Evolutionary conservation across 1,139 yeast species (phyloP), one percentile per base, ranked within the genome.

Genomic region (Eremothecium sinecaudum): DNA sequence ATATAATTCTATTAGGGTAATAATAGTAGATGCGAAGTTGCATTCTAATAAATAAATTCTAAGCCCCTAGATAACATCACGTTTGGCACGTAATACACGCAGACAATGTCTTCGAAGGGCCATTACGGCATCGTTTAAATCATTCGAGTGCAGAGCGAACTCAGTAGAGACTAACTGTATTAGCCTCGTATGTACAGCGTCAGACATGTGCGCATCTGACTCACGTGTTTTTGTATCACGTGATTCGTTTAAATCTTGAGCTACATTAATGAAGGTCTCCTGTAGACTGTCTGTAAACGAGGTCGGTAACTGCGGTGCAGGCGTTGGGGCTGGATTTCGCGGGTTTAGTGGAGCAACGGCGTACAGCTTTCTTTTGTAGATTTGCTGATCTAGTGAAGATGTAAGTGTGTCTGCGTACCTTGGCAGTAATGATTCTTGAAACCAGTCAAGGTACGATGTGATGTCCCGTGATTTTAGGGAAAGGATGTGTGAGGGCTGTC

Each of bases 361-460:
- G 33, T 48, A 41, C 15, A 56, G 44, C 36, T 50, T 52, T 30
- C 53, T 44, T 23, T 38, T 40, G 15, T 55, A 57, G 29, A 56
- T 56, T 25, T 38, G 45, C 24, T 53, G 48, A 39, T 56, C 60
- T 24, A 55, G 44, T 7, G 44, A 41, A 15, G 43, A 27, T 16
- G 26, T 35, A 4, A 35, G 42, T 11, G 29, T 24, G n/a, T 36
- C 30, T 33, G 45, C 9, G 35, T 28, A 31, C 8, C 15, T 32
- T 2, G 48, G 45, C 17, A 52, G 36, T 28, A 50, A 48, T 9
- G 37, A 32, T 5, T 39, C 26, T 24, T 56, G 51, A 7, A 53
- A 31, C 58, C 59, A 54, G 26, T 46, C 41, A 19, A 56, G 40
- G 38, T 50, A 56, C 13, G 42, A 37, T 3, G 38, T 22, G 3